Base-by-base conservation (phyloP, 371 early-diverging fungal genomes). In the Mucor circinelloides region DNA sequence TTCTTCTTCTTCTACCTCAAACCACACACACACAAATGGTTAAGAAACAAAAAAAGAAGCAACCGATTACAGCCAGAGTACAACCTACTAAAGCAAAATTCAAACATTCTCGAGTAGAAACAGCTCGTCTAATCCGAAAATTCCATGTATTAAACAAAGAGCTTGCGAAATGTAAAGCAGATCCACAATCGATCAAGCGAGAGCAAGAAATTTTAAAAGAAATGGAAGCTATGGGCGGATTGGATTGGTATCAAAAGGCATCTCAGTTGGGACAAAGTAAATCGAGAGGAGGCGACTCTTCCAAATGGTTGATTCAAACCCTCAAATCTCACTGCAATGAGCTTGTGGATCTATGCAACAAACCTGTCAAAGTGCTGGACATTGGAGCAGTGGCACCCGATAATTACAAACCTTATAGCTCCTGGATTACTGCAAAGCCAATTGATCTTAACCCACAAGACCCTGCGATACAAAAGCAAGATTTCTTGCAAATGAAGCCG, bases 401-500 rank as follows among this genome's bases (percentile, higher is more conserved):
- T 54, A 94, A 94, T 67, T 94, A 96, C 60, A 76, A 77, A n/a
- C 81, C 80, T 32, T 84, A 91, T 62, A 44, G 77, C 6, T 65
- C 78, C 1, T 94, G 92, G 92, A 89, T 95, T 60, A 67, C 86
- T 13, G 86, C 86, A 6, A 81, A 78, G 17, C 89, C 91, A 0
- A 95, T 97, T 66, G 97, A 97, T 73, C 85, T 97, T 52, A 93
- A 97, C 67, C 91, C 95, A 5, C 94, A 94, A 63, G 82, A 88
- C 60, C 87, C 85, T 0, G 75, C 75, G 19, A 93, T 95, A 58
- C 67, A 77, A 40, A 81, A 89, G 60, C 91, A 90, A 68, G 95
- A 97, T 67, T 94, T 95, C 73, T 75, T 97, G 34, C 83, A 87
- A 44, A 87, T 93, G 77, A 55, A 44, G 15, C 63, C 62, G 6